Evolutionary conservation across 345 rosid genomes (phyloP).

Genomic region (Mercurialis annua): DNA sequence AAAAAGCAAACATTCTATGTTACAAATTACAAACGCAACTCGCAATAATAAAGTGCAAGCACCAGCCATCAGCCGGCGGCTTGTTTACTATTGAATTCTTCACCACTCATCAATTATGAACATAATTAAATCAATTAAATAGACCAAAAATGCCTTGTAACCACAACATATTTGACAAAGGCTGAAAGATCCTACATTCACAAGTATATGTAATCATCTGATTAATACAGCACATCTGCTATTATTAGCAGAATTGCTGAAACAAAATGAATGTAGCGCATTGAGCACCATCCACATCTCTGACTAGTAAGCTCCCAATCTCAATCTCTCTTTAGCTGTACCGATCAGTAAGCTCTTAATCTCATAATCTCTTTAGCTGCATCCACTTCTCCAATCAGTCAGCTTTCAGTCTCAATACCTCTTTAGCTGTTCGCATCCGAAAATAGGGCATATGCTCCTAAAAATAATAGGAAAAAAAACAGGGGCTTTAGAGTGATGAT

Average conservation of each 20-base stretch:
- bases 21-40: too few species aligned
- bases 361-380: too few species aligned
- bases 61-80: conserved; percentile 6
- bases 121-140: not conserved
- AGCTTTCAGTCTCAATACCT: conserved; percentile 79
- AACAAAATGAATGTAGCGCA: conserved; percentile 7
- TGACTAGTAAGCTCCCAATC: conserved; percentile 78
- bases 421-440: conserved; percentile 81
- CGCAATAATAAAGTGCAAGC: not conserved
- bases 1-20: too few species aligned
- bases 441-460: conserved; percentile 96
- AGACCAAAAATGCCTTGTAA: not conserved
- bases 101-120: not conserved
- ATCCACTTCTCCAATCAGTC: conserved; percentile 41
- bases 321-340: conserved; percentile 86
- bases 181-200: conserved; percentile 1
- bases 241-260: not conserved
- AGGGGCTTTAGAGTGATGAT: not conserved
- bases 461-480: not conserved
- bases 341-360: conserved; percentile 77
- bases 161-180: not conserved
- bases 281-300: not conserved
- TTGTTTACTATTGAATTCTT: not conserved
- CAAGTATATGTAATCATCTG: not conserved
- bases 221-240: not conserved